These are phyloP conservation scores for Yamadazyma atlantica DNA, from an alignment of 1,139 yeast species.

Conservation along the genomic window DNA sequence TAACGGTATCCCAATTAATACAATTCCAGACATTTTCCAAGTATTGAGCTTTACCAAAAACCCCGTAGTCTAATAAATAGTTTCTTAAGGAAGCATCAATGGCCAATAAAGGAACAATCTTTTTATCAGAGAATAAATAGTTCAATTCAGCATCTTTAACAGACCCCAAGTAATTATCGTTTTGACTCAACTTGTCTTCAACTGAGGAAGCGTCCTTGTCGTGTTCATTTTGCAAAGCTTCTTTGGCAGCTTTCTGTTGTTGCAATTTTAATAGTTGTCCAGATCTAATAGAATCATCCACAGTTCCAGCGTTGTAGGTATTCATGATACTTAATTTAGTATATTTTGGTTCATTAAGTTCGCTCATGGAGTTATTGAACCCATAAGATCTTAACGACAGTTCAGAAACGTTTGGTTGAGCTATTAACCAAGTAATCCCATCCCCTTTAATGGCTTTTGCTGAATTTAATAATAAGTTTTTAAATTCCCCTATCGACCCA, in stretches of 20 bases:
- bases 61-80: constrained; percentile 72
- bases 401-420: constrained; percentile 46
- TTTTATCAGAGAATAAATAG: constrained; percentile 36
- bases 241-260: constrained; percentile 33
- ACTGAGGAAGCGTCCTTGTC: constrained; percentile 17
- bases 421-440: constrained; percentile 75
- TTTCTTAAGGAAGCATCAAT: constrained; percentile 71
- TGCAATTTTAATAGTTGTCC: constrained; percentile 47
- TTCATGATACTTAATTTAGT: constrained; percentile 60
- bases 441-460: constrained; percentile 69
- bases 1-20: constrained; percentile 68
- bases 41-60: constrained; percentile 66
- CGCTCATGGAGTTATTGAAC: constrained; percentile 13
- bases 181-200: constrained; percentile 13
- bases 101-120: constrained; percentile 62
- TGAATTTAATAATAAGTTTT: constrained; percentile 60
- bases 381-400: constrained; percentile 19
- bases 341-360: constrained; percentile 26
- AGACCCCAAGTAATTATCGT: constrained; percentile 28
- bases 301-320: constrained; percentile 75
- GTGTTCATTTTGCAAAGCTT: constrained; percentile 22
- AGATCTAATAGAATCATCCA: constrained; percentile 53
- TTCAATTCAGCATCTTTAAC: constrained; percentile 45
- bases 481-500: constrained; percentile 68
- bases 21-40: constrained; percentile 71